Base-by-base conservation (phyloP, 1,139 yeast genomes). In the Taphrina pruni region DNA sequence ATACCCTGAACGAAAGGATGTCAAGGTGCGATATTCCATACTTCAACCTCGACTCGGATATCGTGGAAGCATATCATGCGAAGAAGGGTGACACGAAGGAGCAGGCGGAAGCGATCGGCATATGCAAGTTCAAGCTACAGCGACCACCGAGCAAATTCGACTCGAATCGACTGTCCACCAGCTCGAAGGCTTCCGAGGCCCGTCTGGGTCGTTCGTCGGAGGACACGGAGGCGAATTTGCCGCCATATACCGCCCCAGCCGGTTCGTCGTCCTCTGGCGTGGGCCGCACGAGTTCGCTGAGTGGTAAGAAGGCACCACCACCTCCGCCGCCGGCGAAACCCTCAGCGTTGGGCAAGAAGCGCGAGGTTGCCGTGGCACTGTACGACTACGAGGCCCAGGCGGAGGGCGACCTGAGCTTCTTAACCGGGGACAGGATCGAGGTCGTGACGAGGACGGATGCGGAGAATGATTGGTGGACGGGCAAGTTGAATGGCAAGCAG, bases 1-100 rank as follows among this genome's bases (percentile, higher is more conserved):
- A 94, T 83, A 92, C 97, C 0, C 82, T 94, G 73, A 93, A 90
- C 82, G 88, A 85, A 76, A 85, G 90, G 75, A 90, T 94, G 91
- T 97, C 93, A 79, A 97, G 91, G 78, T 87, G 93, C 89, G 92
- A 94, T 81, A 94, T 94, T 73, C 97, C 98, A 14, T 93, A 94
- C 80, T 94, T 94, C 80, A 97, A 94, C 78, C 82, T 94, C 77
- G 60, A 70, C 20, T 69, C 68, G 56, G 98, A 92, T 77, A 89
- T 94, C 74, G 84, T 89, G 69, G 94, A 90, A 76, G 88, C 94
- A 1, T 94, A 89, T 79, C 79, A 80, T 58, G 82, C 81, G 72
- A 94, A 94, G 81, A 88, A 96, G 77, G 99, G 98, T 48, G 88
- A 91, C 74, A 86, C 93, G 70, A 97, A 92, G 77, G 97, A 93